Conservation (phyloP, 1,284 basidiomycete species). For the Ceratobasidium sp. region DNA sequence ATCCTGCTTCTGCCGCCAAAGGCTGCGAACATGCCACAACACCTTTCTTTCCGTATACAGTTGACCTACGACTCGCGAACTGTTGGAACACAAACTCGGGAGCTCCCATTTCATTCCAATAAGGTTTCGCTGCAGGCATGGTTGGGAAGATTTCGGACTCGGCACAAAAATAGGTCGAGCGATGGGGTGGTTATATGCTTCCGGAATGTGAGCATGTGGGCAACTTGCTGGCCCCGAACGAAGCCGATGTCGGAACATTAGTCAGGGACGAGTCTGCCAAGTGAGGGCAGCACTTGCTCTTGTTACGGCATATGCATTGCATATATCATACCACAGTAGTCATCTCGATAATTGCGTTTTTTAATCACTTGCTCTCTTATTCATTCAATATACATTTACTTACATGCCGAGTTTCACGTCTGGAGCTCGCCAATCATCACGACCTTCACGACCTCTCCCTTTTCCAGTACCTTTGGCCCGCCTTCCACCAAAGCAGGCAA, state of each 20-base stretch:
- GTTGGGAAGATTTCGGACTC: constrained; percentile 5
- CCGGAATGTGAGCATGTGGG: constrained; percentile 27
- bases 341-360: no score
- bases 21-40: constrained; percentile 92
- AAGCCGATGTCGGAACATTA: constrained; percentile 34
- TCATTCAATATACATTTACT: background rate
- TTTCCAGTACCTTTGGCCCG: constrained; percentile 61
- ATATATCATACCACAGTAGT: no score
- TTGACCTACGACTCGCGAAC: constrained; percentile 78
- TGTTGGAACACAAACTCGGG: constrained; percentile 71
- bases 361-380: background rate
- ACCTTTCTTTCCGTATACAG: constrained; percentile 88
- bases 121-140: constrained; percentile 57
- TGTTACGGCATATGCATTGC: no score
- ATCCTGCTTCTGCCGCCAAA: constrained; percentile 86
- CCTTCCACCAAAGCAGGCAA: constrained; percentile 66
- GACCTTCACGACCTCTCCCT: constrained; percentile 69
- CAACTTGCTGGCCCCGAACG: constrained; percentile 23
- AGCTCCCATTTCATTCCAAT: constrained; percentile 77
- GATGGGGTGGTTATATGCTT: constrained; percentile 40
- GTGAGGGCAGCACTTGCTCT: background rate
- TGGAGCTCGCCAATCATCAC: constrained; percentile 78
- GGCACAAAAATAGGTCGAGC: background rate
- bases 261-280: constrained; percentile 3
- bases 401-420: background rate